A percentile compares a stretch with the other conserved stretches of the same genome.
phyloP scores from a whole-genome alignment of 371 early-diverging fungal genomes.

The Syncephalastrum monosporum region DNA sequence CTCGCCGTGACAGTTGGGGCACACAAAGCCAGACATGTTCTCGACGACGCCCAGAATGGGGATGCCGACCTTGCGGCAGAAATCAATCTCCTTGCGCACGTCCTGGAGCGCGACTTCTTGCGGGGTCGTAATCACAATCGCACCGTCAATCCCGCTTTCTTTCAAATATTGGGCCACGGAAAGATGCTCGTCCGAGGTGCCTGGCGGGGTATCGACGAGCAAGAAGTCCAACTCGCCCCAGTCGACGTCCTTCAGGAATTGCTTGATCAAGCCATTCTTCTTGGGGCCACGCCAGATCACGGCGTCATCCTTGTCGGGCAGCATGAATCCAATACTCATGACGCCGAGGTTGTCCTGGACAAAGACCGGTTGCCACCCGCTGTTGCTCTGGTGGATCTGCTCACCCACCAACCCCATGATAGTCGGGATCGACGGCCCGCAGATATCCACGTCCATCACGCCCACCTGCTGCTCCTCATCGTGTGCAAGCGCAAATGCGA shows the following conservation, averaged over 20 bases:
- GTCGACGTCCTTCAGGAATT: slow-evolving; percentile 96
- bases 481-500: slow-evolving; percentile 74
- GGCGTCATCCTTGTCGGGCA: slow-evolving; percentile 87
- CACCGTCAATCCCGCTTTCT: slow-evolving; percentile 82
- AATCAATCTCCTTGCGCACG: slow-evolving; percentile 94
- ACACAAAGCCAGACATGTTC: slow-evolving; percentile 98
- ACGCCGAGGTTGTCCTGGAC: slow-evolving; percentile 87
- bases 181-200: slow-evolving; percentile 98
- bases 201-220: slow-evolving; percentile 99
- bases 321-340: slow-evolving; percentile 97
- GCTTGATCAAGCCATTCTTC: slow-evolving; percentile 94
- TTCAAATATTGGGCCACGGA: slow-evolving; percentile 80
- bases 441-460: slow-evolving; percentile 98
- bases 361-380: slow-evolving; percentile 92
- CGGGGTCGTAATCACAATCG: slow-evolving; percentile 97
- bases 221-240: slow-evolving; percentile 93
- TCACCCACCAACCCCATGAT: slow-evolving; percentile 91
- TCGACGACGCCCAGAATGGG: slow-evolving; percentile 96
- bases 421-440: slow-evolving; percentile 97
- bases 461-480: slow-evolving; percentile 76
- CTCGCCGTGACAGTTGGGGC: slow-evolving; percentile 87
- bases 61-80: slow-evolving; percentile 91
- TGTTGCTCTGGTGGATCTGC: slow-evolving; percentile 77
- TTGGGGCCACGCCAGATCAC: slow-evolving; percentile 99
- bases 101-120: slow-evolving; percentile 97